Base-by-base conservation (phyloP, 2,329 filamentous ascomycete species). In the Aspergillaceae sp. region DNA sequence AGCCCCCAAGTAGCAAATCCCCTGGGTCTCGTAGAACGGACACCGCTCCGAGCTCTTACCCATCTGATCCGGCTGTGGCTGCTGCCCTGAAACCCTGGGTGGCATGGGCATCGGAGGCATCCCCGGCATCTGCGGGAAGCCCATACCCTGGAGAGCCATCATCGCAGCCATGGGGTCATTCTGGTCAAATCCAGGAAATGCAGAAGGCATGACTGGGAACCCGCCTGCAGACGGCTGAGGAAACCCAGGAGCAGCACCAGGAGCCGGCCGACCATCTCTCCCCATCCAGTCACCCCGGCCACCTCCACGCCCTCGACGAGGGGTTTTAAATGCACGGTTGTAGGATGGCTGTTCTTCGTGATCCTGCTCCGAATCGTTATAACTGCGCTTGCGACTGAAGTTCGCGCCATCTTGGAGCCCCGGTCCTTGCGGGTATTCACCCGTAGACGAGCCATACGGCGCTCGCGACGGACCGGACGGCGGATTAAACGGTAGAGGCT, bases 21-120 rank as follows among this genome's bases (percentile, higher is more conserved):
- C 79, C 52, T 78, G 76, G 0, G 66, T 76, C 49, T 81, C 76
- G 52, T 80, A 82, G 57, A 79, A 75, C 35, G 67, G 68, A 57
- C 79, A 82, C 42, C 73, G 69, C 60, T 68, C 56, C 45, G 66
- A 54, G 48, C 59, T 57, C 55, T 69, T 56, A 38, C 54, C 57
- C 42, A 64, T 57, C 11, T 61, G 54, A 10, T 61, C 61, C 42
- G 50, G 57, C 42, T 49, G 57, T 9, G 51, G 53, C 29, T 58
- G 56, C 43, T 62, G 59, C 7, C 56, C 56, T 5, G 57, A 48
- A 26, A 41, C 51, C 33, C 54, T 56, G 19, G 63, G 54, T 38
- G 63, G 57, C 43, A 64, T 59, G 11, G 71, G 71, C 50, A 73
- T 60, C 10, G 61, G 59, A 6, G 73, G 68, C 63, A 75, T 68